Evolutionary conservation across 352 stramenopile genomes (phyloP), one percentile per base, ranked within the genome.

Genomic region (Phytophthora macrochlamydospora): DNA sequence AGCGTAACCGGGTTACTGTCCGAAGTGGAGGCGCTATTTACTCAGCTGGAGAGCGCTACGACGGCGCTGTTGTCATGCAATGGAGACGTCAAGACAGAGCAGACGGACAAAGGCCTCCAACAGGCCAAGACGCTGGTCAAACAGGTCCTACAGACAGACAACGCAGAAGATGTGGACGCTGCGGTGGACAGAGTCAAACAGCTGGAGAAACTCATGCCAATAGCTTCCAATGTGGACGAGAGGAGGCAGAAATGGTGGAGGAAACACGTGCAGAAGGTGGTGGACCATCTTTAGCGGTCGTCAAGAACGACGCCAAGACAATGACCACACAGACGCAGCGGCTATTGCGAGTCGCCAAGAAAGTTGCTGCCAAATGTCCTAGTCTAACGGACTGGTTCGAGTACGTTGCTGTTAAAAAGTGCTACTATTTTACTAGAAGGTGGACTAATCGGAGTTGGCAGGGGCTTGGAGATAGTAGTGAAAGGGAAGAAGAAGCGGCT

Each of bases 401-500:
- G 70, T 78, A 75, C 12, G 68, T 69, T 2, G 18, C 28, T 24
- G 18, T 24, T 24, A 24, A 24, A 24, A 24, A 24, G 18, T 24
- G 18, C 18, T 24, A 24, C 18, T 24, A 24, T 24, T 24, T 24
- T 24, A 24, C 18, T 24, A 24, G 18, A 24, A 24, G 18, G 18
- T 24, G 18, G 18, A 24, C 18, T 24, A 24, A 24, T 24, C 18
- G 18, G 18, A 24, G 18, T 24, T 24, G 18, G 18, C 55, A 77
- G 69, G 43, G 57, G 67, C 37, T 49, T 59, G 48, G 29, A 31
- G 13, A 24, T 40, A 12, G 18, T 24, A 32, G 37, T 31, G 0
- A 78, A 76, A 24, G 65, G 30, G 50, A 78, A 75, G 56, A 79
- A 79, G 67, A 77, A 73, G 29, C 57, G 62, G 35, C 37, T 65